Percentiles rank a stretch among this genome's conserved stretches.
phyloP scores from a whole-genome alignment of 2,329 filamentous ascomycete species.

The Talaromyces sp. region DNA sequence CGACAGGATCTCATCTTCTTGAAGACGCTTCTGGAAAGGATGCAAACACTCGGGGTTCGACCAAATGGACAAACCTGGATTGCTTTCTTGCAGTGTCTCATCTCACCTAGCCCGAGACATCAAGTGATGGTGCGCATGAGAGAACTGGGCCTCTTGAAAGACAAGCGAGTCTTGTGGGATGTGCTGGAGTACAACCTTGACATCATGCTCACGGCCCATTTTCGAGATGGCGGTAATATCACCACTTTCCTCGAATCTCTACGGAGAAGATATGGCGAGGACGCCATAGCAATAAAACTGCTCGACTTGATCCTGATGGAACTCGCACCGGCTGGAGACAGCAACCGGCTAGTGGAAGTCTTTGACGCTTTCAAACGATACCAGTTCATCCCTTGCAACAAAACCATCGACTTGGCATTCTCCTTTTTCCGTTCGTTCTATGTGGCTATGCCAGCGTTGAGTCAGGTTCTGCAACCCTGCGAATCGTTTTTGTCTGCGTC shows the following conservation, averaged over 20 bases:
- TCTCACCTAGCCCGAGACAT: conserved; percentile 22
- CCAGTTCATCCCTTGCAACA: conserved; percentile 20
- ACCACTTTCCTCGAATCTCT: conserved; percentile 33
- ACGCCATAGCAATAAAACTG: conserved; percentile 32
- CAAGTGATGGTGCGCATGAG: conserved; percentile 26
- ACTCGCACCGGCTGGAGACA: conserved; percentile 19
- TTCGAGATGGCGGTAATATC: conserved; percentile 28
- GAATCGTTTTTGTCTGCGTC: conserved; percentile 17
- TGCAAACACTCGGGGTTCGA: conserved; percentile 30
- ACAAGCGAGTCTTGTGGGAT: conserved; percentile 17
- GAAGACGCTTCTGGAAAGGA: conserved; percentile 29
- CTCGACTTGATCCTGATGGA: conserved; percentile 34
- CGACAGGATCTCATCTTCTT: conserved; percentile 35
- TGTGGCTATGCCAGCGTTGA: conserved; percentile 13
- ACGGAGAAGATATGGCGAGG: conserved; percentile 26
- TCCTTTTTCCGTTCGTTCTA: conserved; percentile 21
- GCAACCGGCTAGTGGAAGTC: conserved; percentile 21
- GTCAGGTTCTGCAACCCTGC: background rate
- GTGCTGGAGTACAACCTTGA: conserved; percentile 26
- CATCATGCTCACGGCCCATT: conserved; percentile 25
- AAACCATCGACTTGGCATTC: conserved; percentile 25
- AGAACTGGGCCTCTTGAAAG: conserved; percentile 24
- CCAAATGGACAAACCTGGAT: conserved; percentile 41
- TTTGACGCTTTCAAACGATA: conserved; percentile 25
- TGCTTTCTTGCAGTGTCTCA: conserved; percentile 27